phyloP scores from a whole-genome alignment of 2,329 filamentous ascomycete genomes.

The Claviceps africana region DNA sequence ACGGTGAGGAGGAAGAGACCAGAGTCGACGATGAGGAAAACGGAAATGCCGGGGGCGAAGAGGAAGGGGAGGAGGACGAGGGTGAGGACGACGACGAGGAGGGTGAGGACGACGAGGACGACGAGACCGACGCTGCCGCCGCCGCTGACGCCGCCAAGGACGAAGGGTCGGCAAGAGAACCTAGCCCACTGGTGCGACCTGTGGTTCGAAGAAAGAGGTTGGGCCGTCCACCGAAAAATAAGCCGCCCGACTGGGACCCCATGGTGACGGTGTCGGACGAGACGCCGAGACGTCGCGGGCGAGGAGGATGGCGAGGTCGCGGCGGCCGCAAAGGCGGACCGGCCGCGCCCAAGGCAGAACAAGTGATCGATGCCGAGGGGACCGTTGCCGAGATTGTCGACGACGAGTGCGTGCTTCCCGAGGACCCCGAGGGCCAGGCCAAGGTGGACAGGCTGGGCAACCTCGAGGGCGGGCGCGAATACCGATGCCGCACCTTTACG shows the following conservation, averaged over 20 bases:
- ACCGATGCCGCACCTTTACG: constrained; percentile 89
- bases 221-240: constrained; percentile 77
- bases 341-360: constrained; percentile 62
- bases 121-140: constrained; percentile 16
- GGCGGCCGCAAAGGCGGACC: constrained; percentile 55
- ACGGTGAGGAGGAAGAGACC: constrained; percentile 19
- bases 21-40: constrained; percentile 27
- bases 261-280: constrained; percentile 43
- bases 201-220: constrained; percentile 62
- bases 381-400: constrained; percentile 81
- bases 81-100: constrained; percentile 24
- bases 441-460: constrained; percentile 88
- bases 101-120: constrained; percentile 9
- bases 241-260: constrained; percentile 63
- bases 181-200: constrained; percentile 42
- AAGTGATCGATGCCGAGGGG: constrained; percentile 85
- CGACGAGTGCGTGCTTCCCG: constrained; percentile 80
- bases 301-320: constrained; percentile 56
- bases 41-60: constrained; percentile 31
- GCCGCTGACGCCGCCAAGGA: constrained; percentile 17
- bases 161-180: constrained; percentile 35
- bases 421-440: constrained; percentile 75
- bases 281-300: constrained; percentile 49
- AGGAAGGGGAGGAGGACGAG: constrained; percentile 1
- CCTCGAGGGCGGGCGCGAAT: constrained; percentile 72